Evolutionary conservation across 2,329 filamentous ascomycete species (phyloP), one percentile per base, ranked within the genome.

Genomic region (Penicillium sp.): DNA sequence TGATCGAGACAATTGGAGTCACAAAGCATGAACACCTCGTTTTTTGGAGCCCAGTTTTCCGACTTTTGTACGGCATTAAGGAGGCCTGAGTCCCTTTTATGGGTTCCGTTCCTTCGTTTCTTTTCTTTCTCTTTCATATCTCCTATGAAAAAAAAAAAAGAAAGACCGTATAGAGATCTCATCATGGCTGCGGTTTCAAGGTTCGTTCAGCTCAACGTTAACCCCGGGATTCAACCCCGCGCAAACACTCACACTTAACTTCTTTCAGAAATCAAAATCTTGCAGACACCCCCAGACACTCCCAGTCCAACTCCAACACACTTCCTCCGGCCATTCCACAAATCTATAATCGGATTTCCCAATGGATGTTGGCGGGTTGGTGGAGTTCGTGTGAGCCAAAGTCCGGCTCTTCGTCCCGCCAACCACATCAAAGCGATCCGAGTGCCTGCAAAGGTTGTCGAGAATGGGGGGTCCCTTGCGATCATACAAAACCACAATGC

Each of bases 401-500:
- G 11, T 13, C 43, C 48, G 47, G 44, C 24, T 21, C 52, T 22
- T 35, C 21, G 19, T 45, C 53, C 53, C 55, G 22, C 46, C 60
- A 59, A 46, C 53, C 58, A 29, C 50, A 60, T 39, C 49, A 45
- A 5, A 52, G 39, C 29, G 48, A 57, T 24, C 52, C 57, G 11
- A 24, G 33, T 3, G 61, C 59, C 53, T 64, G 70, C 57, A 70
- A 67, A 45, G 65, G 65, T 2, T 73, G 70, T 61, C 64, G 70
- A n/a, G 61, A 68, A 9, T 63, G 63, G 59, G 59, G 62, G 3
- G 65, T 67, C 7, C 46, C 52, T 9, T 73, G 71, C 58, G 70
- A 73, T 50, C 67, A 64, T 24, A 58, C 63, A 7, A 59, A 51
- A 52, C 71, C 71, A 16, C 69, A 67, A 41, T 73, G 71, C 33